Conservation (phyloP, 2,329 filamentous ascomycete genomes). For the Raffaelea arxii region DNA sequence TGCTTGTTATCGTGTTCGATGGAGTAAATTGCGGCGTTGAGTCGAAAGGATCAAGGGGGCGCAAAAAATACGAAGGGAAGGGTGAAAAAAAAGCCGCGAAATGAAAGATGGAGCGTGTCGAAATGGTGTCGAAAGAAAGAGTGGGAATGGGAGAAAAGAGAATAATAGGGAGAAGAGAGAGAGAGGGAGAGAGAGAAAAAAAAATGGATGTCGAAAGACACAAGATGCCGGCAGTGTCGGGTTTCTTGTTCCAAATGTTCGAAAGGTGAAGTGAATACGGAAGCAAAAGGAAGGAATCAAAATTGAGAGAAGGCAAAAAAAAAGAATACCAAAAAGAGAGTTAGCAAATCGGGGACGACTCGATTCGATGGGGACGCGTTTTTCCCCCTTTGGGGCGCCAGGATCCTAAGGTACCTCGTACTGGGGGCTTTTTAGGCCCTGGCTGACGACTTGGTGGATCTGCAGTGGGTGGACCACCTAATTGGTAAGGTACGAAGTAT, state of each 20-base stretch:
- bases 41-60: too few species aligned
- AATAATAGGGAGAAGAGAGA: neutral
- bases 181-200: neutral
- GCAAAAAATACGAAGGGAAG: neutral
- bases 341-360: too few species aligned
- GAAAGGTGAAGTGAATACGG: too few species aligned
- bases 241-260: too few species aligned
- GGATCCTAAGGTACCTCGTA: too few species aligned
- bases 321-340: neutral
- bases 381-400: slow-evolving; percentile 8
- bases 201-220: neutral
- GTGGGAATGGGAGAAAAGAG: neutral
- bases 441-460: slow-evolving; percentile 11
- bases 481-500: neutral
- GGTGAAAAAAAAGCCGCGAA: too few species aligned
- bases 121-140: neutral
- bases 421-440: too few species aligned
- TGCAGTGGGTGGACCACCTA: slow-evolving; percentile 9
- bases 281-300: neutral
- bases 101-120: too few species aligned
- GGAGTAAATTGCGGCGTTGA: too few species aligned
- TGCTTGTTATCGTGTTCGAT: too few species aligned
- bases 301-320: slow-evolving; percentile 2
- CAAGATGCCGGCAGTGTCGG: neutral
- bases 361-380: too few species aligned